Evolutionary conservation across 2,329 filamentous ascomycete species (phyloP).

Genomic region (Penicillium expansum): DNA sequence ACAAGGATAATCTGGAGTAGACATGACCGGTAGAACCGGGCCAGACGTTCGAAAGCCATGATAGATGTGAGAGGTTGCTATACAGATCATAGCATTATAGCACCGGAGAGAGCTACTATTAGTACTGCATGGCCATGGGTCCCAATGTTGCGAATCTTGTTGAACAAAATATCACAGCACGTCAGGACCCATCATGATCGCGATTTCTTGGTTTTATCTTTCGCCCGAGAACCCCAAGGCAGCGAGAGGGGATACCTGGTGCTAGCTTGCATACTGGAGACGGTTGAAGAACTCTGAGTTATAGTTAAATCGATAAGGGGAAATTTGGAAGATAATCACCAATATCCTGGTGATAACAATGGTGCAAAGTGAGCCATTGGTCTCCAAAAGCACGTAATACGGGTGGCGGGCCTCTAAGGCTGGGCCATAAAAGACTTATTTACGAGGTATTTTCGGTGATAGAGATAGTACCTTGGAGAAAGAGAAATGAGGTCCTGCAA

Average conservation of each 20-base stretch:
- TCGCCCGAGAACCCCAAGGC: not conserved
- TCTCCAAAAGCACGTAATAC: not conserved
- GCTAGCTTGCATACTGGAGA: not conserved
- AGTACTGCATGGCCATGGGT: not conserved
- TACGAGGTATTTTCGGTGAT: not conserved
- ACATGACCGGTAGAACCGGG: constrained; percentile 42
- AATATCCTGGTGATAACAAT: not conserved
- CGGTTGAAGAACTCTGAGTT: not conserved
- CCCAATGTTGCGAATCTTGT: not conserved
- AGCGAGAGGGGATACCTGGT: not conserved
- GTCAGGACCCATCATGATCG: constrained; percentile 13
- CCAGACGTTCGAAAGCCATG: constrained; percentile 9
- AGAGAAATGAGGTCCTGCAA: not conserved
- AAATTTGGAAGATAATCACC: not conserved
- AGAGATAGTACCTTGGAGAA: not conserved
- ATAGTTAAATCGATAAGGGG: not conserved
- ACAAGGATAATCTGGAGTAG: constrained; percentile 43
- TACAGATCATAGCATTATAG: no score
- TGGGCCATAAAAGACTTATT: not conserved
- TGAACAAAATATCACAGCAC: constrained; percentile 5
- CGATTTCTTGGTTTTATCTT: constrained; percentile 7
- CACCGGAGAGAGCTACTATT: not conserved
- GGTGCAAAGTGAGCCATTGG: not conserved
- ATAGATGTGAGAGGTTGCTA: not conserved
- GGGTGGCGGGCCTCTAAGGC: not conserved